Base-by-base conservation (phyloP, 305 asterid species). In the Fraxinus xanthoxyloides region DNA sequence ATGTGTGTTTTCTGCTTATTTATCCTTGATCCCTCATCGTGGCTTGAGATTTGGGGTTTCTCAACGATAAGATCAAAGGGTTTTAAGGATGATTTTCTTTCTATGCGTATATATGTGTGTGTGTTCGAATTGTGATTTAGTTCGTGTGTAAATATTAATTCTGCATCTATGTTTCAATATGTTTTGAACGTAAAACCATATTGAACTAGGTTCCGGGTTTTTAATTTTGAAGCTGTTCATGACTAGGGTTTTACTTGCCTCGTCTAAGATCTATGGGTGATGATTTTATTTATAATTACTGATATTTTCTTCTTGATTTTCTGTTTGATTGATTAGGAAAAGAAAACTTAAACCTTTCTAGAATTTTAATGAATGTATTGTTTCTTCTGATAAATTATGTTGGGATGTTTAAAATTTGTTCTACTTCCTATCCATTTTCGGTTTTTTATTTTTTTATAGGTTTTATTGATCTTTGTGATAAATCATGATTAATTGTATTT, bases 371-470 rank as follows among this genome's bases (percentile, higher is more conserved):
- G 36, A 72, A 61, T 63, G 23, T 13, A 32, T 28, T 79, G 69
- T 19, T 59, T 59, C 19, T 59, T 59, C 31, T 74, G 81, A 19
- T 80, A n/a, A n/a, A 51, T 81, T 72, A 59, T 77, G 72, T 76
- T n/a, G 48, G 48, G 69, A 76, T 61, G 73, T 82, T 17, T 2
- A 72, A 32, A 2, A 19, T 72, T 7, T 35, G 56, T 59, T 12
- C 51, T 26, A 8, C 56, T 24, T 77, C 19, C 36, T 23, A 7
- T 19, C 1, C n/a, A 65, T 65, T 24, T 12, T 24, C 26, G 28
- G 34, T 65, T 65, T 59, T 61, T 61, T 6, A 1, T 5, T 23
- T 63, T n/a, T 56, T 1, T 6, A 61, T 61, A 24, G 6, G 73
- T 65, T 23, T 65, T 59, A 59, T 59, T 59, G 4, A 51, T 19